phyloP scores from a whole-genome alignment of 768 basidiomycete species.

The Nevesoporus exiguus region DNA sequence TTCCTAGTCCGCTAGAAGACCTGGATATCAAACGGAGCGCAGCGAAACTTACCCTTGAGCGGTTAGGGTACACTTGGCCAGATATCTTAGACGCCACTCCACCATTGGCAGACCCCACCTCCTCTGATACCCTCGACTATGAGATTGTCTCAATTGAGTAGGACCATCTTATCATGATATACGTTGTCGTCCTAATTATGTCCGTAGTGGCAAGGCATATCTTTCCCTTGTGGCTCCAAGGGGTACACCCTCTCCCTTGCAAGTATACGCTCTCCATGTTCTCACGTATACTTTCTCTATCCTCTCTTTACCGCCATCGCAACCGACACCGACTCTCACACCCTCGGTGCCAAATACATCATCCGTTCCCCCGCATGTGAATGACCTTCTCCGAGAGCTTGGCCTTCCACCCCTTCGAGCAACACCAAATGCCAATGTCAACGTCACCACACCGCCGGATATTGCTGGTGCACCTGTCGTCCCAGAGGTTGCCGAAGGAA shows the following conservation, averaged over 20 bases:
- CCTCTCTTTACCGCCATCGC: constrained; percentile 50
- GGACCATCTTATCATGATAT: not conserved
- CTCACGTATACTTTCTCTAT: constrained; percentile 46
- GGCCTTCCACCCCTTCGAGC: constrained; percentile 53
- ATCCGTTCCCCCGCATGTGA: constrained; percentile 49
- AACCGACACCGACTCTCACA: constrained; percentile 27
- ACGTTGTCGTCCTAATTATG: constrained; percentile 3
- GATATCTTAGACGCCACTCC: constrained; percentile 37
- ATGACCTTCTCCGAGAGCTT: constrained; percentile 60
- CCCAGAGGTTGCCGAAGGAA: constrained; percentile 30
- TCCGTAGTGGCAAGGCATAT: constrained; percentile 39
- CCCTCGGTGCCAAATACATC: constrained; percentile 23
- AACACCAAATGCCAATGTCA: constrained; percentile 26
- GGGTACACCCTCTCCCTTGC: constrained; percentile 51
- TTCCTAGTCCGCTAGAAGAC: constrained; percentile 12
- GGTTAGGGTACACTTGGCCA: constrained; percentile 42
- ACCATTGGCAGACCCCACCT: constrained; percentile 20
- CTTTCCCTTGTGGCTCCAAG: constrained; percentile 47
- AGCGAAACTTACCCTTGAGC: constrained; percentile 31
- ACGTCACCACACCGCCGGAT: constrained; percentile 18
- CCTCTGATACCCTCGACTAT: constrained; percentile 33
- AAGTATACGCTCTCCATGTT: constrained; percentile 49
- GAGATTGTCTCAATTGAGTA: constrained; percentile 22
- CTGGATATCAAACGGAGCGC: constrained; percentile 11
- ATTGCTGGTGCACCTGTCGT: constrained; percentile 15